Evolutionary conservation across 148 eudicot genomes (phyloP).

Genomic region (Camellia granthamiana): DNA sequence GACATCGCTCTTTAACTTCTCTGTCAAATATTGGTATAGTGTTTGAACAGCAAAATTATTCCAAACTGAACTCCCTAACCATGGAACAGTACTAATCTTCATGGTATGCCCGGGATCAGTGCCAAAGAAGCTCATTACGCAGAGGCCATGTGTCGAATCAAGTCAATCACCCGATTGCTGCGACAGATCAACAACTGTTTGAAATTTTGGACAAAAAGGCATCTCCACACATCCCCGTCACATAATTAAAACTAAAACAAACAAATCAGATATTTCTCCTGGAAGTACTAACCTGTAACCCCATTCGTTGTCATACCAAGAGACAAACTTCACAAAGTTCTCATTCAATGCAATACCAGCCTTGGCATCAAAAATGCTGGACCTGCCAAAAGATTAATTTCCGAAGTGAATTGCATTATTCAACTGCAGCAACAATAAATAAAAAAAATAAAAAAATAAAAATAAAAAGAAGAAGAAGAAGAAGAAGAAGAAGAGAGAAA

Average conservation of each 20-base stretch:
- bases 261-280: background rate
- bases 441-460: background rate
- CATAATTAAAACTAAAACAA: background rate
- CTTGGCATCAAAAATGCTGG: slow-evolving; percentile 71
- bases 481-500: background rate
- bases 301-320: slow-evolving; percentile 80
- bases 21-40: background rate
- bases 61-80: background rate
- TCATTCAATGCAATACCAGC: slow-evolving; percentile 68
- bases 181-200: slow-evolving; percentile 15
- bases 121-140: slow-evolving; percentile 6
- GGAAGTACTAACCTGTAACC: slow-evolving; percentile 59
- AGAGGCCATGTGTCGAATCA: slow-evolving; percentile 50
- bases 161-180: slow-evolving; percentile 69
- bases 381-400: slow-evolving; percentile 33
- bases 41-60: slow-evolving; percentile 17
- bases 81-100: background rate
- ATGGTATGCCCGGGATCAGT: background rate
- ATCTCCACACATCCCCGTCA: too few relatives aligned
- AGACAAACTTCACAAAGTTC: slow-evolving; percentile 63
- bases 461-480: too few relatives aligned
- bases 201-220: too few relatives aligned
- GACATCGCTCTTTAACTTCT: background rate
- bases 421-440: background rate
- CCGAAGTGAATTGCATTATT: background rate